Percentiles rank a stretch among this genome's conserved stretches.
These are phyloP conservation scores for Daedalea quercina DNA, from an alignment of 768 basidiomycete species.

Conservation along the genomic window DNA sequence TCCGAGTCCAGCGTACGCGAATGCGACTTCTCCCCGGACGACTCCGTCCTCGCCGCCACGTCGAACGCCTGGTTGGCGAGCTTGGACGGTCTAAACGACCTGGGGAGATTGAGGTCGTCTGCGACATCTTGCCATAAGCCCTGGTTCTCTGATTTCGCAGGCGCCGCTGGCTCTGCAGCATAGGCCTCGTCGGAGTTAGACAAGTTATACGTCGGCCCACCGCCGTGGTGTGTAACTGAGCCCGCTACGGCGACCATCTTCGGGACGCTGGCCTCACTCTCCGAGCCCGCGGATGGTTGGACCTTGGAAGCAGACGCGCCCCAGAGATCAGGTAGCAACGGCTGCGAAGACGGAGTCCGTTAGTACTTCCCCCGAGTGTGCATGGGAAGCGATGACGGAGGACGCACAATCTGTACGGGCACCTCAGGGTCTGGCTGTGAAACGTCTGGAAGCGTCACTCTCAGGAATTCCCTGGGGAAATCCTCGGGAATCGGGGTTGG, in stretches of 20 bases:
- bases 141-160: slow-evolving; percentile 12
- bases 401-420: slow-evolving; percentile 56
- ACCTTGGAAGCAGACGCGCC: slow-evolving; percentile 37
- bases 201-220: slow-evolving; percentile 39
- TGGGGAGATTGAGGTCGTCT: slow-evolving; percentile 31
- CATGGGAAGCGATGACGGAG: background rate
- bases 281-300: slow-evolving; percentile 16
- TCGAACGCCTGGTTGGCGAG: slow-evolving; percentile 10
- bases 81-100: slow-evolving; percentile 18
- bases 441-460: slow-evolving; percentile 52
- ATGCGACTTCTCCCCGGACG: slow-evolving; percentile 13
- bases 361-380: background rate
- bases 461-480: slow-evolving; percentile 29
- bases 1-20: slow-evolving; percentile 33
- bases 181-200: background rate
- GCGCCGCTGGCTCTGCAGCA: background rate
- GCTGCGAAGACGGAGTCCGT: slow-evolving; percentile 31
- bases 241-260: slow-evolving; percentile 48
- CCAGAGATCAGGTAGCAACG: slow-evolving; percentile 55
- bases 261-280: slow-evolving; percentile 26
- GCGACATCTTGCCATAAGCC: slow-evolving; percentile 29
- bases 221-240: slow-evolving; percentile 38
- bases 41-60: slow-evolving; percentile 16
- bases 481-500: slow-evolving; percentile 16
- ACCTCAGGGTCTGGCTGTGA: slow-evolving; percentile 34